Evolutionary conservation across 495 filamentous ascomycete genomes (phyloP), one percentile per base, ranked within the genome.

Genomic region (Daldinia vernicosa): DNA sequence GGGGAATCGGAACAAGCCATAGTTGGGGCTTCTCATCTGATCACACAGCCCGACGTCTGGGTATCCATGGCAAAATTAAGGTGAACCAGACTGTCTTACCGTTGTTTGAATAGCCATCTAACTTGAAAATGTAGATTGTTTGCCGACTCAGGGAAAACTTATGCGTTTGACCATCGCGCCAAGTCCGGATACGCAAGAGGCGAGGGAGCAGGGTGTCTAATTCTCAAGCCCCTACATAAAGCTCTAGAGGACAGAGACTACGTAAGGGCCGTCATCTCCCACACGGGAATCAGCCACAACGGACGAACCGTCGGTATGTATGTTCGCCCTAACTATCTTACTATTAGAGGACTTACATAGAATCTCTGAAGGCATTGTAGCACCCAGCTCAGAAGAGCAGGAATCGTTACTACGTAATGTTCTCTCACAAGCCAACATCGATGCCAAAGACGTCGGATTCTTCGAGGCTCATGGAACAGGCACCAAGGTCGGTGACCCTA

Each of bases 171-270:
- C 62, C 64, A 79, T 43, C 76, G 80, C 11, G 81, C 79, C 33
- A 79, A 79, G 66, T 81, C 80, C 1, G 83, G 83, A 4, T 85
- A 81, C 40, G 80, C 78, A 4, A 73, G 82, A 54, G 83, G 77
- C 2, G 83, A 85, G 57, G 83, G 77, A 8, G 76, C 80, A 26
- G 78, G 70, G 0, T 78, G 79, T 35, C n/a, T 84, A 0, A 77
- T 84, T 24, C 58, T 92, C 5, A 92, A 91, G 75, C 79, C 77
- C 2, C 77, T 90, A 0, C 56, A 74, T n/a, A 80, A 83, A 27
- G 89, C 88, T 6, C 50, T 86, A 12, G 65, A 71, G 5, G 85
- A 88, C 69, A 80, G 81, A 17, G 85, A 90, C 70, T 84, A 85
- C 9, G 81, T 91, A 45, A 81, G 84, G 43, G 82, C 81, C 24